These are phyloP conservation scores for Cupressus sempervirens DNA, from an alignment of 75 land plant genomes.

Conservation along the genomic window DNA sequence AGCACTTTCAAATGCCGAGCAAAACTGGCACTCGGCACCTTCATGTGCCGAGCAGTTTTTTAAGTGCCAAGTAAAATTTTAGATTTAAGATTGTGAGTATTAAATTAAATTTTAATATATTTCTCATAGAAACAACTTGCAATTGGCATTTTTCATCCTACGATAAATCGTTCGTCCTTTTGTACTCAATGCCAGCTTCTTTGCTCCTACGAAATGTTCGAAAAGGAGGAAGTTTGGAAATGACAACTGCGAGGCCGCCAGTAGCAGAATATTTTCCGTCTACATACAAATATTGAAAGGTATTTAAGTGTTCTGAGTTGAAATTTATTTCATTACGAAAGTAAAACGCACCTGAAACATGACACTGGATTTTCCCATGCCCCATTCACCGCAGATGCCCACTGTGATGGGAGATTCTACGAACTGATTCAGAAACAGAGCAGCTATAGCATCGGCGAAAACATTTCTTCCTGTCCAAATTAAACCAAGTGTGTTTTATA, in stretches of 20 bases:
- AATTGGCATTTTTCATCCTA: neutral
- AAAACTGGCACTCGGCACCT: too few relatives aligned
- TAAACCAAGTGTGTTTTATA: neutral
- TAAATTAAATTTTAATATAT: too few relatives aligned
- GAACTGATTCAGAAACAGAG: neutral
- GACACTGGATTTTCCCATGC: neutral
- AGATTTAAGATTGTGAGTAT: too few relatives aligned
- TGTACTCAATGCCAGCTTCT: neutral
- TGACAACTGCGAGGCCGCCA: conserved; percentile 1
- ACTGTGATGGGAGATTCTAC: neutral
- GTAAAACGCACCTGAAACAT: neutral
- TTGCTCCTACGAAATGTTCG: neutral
- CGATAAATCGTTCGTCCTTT: neutral
- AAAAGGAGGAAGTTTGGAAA: neutral
- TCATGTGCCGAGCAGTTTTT: too few relatives aligned
- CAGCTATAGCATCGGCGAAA: neutral
- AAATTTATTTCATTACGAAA: neutral
- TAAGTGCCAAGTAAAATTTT: too few relatives aligned
- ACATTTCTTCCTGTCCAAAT: neutral
- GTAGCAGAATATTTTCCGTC: neutral
- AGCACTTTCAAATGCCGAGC: too few relatives aligned
- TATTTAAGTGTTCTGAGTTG: neutral
- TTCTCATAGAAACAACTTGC: neutral
- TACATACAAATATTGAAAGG: neutral
- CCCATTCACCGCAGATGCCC: neutral